Base-by-base conservation (phyloP, 2,329 filamentous ascomycete species). In the Fusarium brevicatenulatum region DNA sequence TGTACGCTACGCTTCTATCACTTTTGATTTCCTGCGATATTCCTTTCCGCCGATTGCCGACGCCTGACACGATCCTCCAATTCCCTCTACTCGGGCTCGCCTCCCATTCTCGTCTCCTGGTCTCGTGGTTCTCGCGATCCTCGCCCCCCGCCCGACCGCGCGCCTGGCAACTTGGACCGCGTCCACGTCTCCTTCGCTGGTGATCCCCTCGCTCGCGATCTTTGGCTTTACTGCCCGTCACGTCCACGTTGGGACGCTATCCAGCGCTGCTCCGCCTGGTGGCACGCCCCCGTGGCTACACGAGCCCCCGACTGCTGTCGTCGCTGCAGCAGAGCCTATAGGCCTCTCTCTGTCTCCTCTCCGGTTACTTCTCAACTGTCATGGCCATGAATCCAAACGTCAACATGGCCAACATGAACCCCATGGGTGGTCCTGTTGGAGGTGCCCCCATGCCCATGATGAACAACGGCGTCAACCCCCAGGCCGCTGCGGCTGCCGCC, bases 371-470 rank as follows among this genome's bases (percentile, higher is more conserved):
- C 64, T 67, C 68, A 73, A 67, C 60, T 69, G 73, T 65, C 68
- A 79, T 78, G 76, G 77, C 80, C 77, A 90, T 90, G 88, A 91
- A 89, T 85, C 85, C 82, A 81, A 91, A 89, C 84, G 80, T 84
- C 47, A 83, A 89, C 79, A 93, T 94, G 91, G 88, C 87, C 79
- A 88, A 86, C 79, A 93, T 94, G 89, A 89, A 87, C 80, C 86
- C 88, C 81, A 90, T 92, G 88, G 91, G 90, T 68, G 90, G 89
- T 52, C 89, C 90, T 59, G 90, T 92, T 68, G 91, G 91, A 74
- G 85, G 85, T 62, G 82, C 82, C 61, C 86, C 87, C 39, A 89
- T 91, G 79, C 87, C 88, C 79, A 91, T 92, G 87, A 92, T 92
- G 90, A 90, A 89, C 80, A 91, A 90, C 79, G 84, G 86, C 78